phyloP scores from a whole-genome alignment of 73 alveolate species.

The Tetrahymena malaccensis region DNA sequence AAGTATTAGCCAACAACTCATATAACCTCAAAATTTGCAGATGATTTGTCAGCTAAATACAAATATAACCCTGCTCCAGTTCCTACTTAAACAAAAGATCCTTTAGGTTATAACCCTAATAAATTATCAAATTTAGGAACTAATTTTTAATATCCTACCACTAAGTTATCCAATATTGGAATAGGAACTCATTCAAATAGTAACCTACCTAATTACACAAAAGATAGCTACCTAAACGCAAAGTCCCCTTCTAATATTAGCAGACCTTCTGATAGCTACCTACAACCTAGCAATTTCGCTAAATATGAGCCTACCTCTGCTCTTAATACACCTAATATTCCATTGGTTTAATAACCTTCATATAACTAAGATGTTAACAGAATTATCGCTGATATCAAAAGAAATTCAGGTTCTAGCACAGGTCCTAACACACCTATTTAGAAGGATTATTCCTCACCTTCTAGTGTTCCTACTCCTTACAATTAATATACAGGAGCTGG shows the following conservation, averaged over 20 bases:
- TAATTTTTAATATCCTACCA: neutral
- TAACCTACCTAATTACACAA: neutral
- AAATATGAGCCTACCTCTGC: neutral
- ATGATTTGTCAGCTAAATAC: neutral
- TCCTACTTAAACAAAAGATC: neutral
- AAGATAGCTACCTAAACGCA: neutral
- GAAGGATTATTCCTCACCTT: neutral
- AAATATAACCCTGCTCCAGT: neutral
- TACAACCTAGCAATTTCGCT: neutral
- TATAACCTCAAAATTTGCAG: neutral
- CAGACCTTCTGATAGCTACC: neutral
- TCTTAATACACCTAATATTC: neutral
- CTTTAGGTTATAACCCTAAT: neutral
- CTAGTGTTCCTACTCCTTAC: neutral
- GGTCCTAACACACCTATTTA: neutral
- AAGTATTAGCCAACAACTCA: neutral
- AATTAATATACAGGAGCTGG: neutral
- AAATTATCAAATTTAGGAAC: neutral
- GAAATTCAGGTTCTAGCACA: neutral
- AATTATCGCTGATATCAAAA: neutral
- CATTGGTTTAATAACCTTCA: neutral
- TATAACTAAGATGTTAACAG: neutral
- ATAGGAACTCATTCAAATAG: neutral
- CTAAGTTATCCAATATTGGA: neutral
- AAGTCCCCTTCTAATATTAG: neutral